phyloP scores from a whole-genome alignment of 2,329 filamentous ascomycete species.

The Boeremia lycopersici region DNA sequence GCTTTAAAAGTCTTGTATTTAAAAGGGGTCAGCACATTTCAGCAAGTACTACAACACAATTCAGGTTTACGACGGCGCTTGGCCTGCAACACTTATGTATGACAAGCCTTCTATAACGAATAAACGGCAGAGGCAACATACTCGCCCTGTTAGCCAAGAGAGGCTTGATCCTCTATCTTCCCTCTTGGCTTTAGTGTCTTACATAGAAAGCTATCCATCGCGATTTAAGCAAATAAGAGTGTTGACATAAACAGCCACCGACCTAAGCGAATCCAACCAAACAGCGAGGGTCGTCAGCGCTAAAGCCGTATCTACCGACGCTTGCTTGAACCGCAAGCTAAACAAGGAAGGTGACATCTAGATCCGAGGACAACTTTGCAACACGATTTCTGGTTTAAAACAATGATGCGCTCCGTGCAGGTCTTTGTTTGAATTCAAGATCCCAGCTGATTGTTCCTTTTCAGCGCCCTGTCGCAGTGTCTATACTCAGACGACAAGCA shows the following conservation, averaged over 20 bases:
- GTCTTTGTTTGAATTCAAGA: neutral
- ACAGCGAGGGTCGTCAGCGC: neutral
- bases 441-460: neutral
- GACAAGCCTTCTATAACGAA: neutral
- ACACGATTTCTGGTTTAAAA: neutral
- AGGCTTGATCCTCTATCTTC: neutral
- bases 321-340: neutral
- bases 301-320: neutral
- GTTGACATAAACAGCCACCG: neutral
- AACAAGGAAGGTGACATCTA: conserved; percentile 6
- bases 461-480: no score
- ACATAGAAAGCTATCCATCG: neutral
- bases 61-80: neutral
- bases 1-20: no score
- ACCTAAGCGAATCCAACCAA: neutral
- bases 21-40: no score
- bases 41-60: no score
- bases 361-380: neutral
- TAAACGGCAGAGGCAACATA: neutral
- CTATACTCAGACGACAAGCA: neutral
- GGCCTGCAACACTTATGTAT: neutral
- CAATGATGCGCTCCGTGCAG: neutral
- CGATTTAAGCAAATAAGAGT: neutral
- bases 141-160: neutral
- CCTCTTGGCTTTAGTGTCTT: neutral